These are phyloP conservation scores for Yamadazyma siamensis DNA, from an alignment of 1,139 yeast species.

Conservation along the genomic window DNA sequence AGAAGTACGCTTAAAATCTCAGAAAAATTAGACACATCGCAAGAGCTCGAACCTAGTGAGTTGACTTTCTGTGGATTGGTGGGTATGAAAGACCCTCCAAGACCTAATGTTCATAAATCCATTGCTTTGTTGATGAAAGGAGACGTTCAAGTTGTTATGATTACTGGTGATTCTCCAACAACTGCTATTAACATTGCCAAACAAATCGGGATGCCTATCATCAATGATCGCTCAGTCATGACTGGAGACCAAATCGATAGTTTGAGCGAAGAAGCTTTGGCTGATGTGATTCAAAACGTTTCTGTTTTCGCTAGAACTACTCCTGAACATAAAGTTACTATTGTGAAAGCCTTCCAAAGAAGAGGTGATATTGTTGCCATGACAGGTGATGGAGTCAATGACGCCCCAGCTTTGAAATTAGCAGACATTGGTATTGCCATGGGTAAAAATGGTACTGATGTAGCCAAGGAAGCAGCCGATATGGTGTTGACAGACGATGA, in stretches of 20 bases:
- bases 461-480: slow-evolving; percentile 97
- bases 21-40: slow-evolving; percentile 15
- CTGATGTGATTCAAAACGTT: slow-evolving; percentile 74
- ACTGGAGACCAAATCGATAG: slow-evolving; percentile 80
- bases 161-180: slow-evolving; percentile 92
- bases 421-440: slow-evolving; percentile 97
- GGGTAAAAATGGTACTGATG: slow-evolving; percentile 98
- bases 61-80: slow-evolving; percentile 77
- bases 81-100: slow-evolving; percentile 97
- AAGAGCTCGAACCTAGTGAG: slow-evolving; percentile 44
- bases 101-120: slow-evolving; percentile 74
- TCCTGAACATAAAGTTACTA: slow-evolving; percentile 91
- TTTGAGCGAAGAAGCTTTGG: slow-evolving; percentile 65
- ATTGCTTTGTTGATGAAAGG: slow-evolving; percentile 76
- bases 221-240: slow-evolving; percentile 63
- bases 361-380: slow-evolving; percentile 96
- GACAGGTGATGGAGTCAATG: slow-evolving; percentile 99
- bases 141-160: slow-evolving; percentile 95
- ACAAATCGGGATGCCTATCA: slow-evolving; percentile 87
- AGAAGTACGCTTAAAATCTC: slow-evolving; percentile 34
- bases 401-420: slow-evolving; percentile 96
- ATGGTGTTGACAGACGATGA: slow-evolving; percentile 97
- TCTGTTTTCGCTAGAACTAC: slow-evolving; percentile 95
- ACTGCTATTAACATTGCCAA: slow-evolving; percentile 91
- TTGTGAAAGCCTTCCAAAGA: slow-evolving; percentile 86